These are phyloP conservation scores for Phytophthora ohioensis DNA, from an alignment of 352 stramenopile species.

Conservation along the genomic window DNA sequence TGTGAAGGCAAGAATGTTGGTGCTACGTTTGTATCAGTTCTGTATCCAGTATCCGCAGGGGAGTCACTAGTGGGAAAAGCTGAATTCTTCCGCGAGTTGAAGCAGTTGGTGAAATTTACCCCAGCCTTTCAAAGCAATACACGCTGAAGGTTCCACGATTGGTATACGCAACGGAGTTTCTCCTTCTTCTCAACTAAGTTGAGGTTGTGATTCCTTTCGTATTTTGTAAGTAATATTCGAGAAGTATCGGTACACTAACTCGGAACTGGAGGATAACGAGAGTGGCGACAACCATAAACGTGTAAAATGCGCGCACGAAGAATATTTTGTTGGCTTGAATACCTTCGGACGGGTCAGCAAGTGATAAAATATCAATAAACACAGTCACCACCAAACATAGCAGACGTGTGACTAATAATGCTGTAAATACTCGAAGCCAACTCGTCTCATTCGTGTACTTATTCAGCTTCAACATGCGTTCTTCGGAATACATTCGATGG, in stretches of 20 bases:
- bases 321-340: conserved; percentile 24
- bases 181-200: conserved; percentile 43
- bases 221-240: conserved; percentile 29
- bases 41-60: no score
- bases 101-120: background rate
- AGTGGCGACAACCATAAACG: conserved; percentile 25
- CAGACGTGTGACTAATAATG: conserved; percentile 25
- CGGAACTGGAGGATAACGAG: conserved; percentile 28
- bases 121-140: background rate
- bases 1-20: background rate
- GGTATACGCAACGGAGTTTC: conserved; percentile 41
- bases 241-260: conserved; percentile 15
- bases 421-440: conserved; percentile 3
- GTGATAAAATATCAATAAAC: conserved; percentile 25
- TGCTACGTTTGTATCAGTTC: no score
- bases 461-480: conserved; percentile 13
- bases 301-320: conserved; percentile 25
- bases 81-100: background rate
- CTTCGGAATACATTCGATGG: conserved; percentile 25
- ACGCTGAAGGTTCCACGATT: conserved; percentile 4
- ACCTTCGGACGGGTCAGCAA: conserved; percentile 18
- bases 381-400: conserved; percentile 31
- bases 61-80: background rate
- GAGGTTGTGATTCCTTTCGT: conserved; percentile 40
- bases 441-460: conserved; percentile 21